phyloP scores from a whole-genome alignment of 2,329 filamentous ascomycete genomes.

The Cladosporium sp. region DNA sequence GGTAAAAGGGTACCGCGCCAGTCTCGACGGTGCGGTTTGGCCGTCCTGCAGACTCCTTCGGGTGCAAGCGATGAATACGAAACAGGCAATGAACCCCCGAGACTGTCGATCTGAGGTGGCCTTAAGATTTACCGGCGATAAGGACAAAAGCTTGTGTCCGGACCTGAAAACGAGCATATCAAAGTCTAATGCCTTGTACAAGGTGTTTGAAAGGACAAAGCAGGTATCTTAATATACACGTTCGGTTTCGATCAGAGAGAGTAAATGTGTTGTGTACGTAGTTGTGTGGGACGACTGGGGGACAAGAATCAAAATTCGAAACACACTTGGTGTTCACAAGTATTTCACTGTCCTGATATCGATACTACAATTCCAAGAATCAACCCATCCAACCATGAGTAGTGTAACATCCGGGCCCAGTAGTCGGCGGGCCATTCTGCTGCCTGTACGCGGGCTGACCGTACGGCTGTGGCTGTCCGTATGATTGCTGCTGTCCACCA shows the following conservation, averaged over 20 bases:
- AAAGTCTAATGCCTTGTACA: not conserved
- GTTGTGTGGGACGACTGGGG: not conserved
- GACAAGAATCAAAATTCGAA: not conserved
- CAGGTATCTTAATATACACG: not conserved
- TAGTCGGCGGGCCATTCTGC: not conserved
- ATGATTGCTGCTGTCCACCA: not conserved
- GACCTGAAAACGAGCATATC: not conserved
- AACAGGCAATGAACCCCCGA: not conserved
- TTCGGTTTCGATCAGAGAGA: not conserved
- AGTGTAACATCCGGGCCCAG: not conserved
- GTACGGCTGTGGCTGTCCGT: not conserved
- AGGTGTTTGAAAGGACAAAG: not conserved
- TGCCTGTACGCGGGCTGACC: not conserved
- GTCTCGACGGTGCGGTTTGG: not conserved
- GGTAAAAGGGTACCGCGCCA: not conserved
- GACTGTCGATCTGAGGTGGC: not conserved
- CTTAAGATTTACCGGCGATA: not conserved
- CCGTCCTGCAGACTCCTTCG: not conserved
- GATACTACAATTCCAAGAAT: not conserved
- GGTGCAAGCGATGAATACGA: not conserved
- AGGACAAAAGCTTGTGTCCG: not conserved
- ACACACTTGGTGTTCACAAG: not conserved
- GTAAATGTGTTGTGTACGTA: not conserved
- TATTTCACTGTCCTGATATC: not conserved
- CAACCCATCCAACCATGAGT: slow-evolving; percentile 5